Conservation (phyloP, 768 basidiomycete genomes). For the Rhizopogon sp. region DNA sequence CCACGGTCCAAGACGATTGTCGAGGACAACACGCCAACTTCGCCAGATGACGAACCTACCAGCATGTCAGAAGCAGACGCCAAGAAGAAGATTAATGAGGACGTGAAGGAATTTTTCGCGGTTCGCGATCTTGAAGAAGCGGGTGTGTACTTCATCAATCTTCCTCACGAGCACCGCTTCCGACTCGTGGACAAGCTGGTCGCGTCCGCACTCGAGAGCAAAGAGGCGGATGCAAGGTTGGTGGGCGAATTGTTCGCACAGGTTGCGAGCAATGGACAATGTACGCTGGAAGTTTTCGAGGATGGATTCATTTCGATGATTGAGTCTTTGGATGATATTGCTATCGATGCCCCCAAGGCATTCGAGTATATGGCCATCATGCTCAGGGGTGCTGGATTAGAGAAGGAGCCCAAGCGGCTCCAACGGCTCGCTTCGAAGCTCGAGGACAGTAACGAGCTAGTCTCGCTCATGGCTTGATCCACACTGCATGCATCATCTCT, state of each 20-base stretch:
- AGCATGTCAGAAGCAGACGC: slow-evolving; percentile 38
- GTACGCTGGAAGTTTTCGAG: slow-evolving; percentile 60
- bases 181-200: slow-evolving; percentile 76
- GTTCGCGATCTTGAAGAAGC: slow-evolving; percentile 84
- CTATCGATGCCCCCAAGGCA: slow-evolving; percentile 87
- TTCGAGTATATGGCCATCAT: slow-evolving; percentile 71
- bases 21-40: slow-evolving; percentile 30
- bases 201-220: slow-evolving; percentile 70
- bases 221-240: slow-evolving; percentile 72
- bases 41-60: too few relatives aligned
- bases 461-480: slow-evolving; percentile 55
- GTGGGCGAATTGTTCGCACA: slow-evolving; percentile 71
- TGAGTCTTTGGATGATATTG: slow-evolving; percentile 82
- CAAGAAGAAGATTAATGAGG: slow-evolving; percentile 72
- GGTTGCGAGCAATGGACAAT: slow-evolving; percentile 55
- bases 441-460: slow-evolving; percentile 53
- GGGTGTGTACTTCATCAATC: slow-evolving; percentile 74
- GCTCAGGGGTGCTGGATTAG: slow-evolving; percentile 62
- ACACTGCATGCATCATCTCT: slow-evolving; percentile 45
- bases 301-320: slow-evolving; percentile 65
- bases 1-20: slow-evolving; percentile 70
- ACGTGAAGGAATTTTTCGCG: slow-evolving; percentile 81
- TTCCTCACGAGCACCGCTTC: slow-evolving; percentile 60
- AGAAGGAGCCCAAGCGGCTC: slow-evolving; percentile 50
- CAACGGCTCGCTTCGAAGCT: slow-evolving; percentile 58